Base-by-base conservation (phyloP, 2,329 filamentous ascomycete species). In the Keithomyces neogunnii region DNA sequence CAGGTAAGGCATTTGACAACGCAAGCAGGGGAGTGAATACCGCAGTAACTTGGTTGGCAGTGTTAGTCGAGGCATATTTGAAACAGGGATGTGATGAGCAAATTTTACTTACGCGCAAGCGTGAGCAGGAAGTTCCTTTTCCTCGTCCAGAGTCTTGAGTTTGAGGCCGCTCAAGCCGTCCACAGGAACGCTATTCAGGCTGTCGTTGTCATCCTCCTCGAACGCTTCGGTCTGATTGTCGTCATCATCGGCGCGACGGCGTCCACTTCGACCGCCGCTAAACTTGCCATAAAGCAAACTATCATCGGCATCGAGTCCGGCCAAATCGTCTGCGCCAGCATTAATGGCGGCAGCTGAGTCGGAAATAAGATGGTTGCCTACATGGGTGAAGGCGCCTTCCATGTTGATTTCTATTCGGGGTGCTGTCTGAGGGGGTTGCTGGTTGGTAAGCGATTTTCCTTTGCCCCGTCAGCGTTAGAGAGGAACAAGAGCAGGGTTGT, bases 1-100 rank as follows among this genome's bases (percentile, higher is more conserved):
- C 93, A 99, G 54, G 85, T 81, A 55, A 99, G 78, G 66, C 93
- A 99, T 73, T 96, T 97, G 61, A 99, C 93, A 52, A 99, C 95
- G 58, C 88, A 93, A 66, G 87, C 86, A 2, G 93, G 86, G 53
- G 95, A 95, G 73, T 99, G 93, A 57, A 99, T 99, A 53, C 93
- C 93, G 67, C 93, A 99, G 70, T 96, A 96, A 39, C 89, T 93
- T 44, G 5, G 43, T 11, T 32, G 13, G 45, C 13, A 26, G 31
- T 19, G 44, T 50, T 39, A 50, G 48, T 31, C 9, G 26, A 35
- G 31, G 11, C n/a, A 3, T 35, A 19, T 35, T 45, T 36, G 36
- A 26, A 1, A 36, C 51, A 38, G 33, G 46, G 48, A 40, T 47
- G 51, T 48, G 40, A 50, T 51, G 48, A 19, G 19, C 19, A 19